phyloP scores from a whole-genome alignment of 768 basidiomycete species.

The Calvatia gigantea region DNA sequence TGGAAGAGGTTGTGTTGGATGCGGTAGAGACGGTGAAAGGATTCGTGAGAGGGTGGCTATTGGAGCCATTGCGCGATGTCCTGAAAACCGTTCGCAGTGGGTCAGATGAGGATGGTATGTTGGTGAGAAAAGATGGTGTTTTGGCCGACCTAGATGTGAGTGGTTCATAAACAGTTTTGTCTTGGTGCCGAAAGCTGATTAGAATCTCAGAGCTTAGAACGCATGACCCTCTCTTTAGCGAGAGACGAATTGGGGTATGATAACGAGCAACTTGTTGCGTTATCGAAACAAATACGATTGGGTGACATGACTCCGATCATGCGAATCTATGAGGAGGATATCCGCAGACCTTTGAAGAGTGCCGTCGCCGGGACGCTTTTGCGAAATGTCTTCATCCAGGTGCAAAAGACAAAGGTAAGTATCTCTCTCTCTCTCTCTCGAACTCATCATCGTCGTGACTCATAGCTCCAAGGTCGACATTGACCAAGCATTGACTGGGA shows the following conservation, averaged over 20 bases:
- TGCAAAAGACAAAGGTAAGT: conserved; percentile 89
- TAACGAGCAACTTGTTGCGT: conserved; percentile 55
- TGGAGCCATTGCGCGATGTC: conserved; percentile 83
- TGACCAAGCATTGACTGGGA: conserved; percentile 84
- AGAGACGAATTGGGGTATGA: conserved; percentile 72
- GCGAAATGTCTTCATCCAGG: conserved; percentile 83
- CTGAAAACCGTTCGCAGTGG: conserved; percentile 80
- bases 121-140: conserved; percentile 80
- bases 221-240: conserved; percentile 87
- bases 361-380: conserved; percentile 78
- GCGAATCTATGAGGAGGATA: conserved; percentile 87
- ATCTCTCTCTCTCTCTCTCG: background rate
- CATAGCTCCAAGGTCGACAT: conserved; percentile 69
- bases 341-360: conserved; percentile 81
- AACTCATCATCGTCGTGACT: background rate
- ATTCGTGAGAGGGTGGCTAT: conserved; percentile 79
- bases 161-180: background rate
- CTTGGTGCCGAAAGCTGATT: background rate
- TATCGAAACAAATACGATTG: conserved; percentile 62
- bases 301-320: conserved; percentile 90
- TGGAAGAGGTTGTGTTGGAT: conserved; percentile 49
- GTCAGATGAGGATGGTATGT: conserved; percentile 52
- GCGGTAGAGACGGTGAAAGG: conserved; percentile 62
- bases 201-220: conserved; percentile 69
- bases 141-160: conserved; percentile 80